Evolutionary conservation across 2,329 filamentous ascomycete genomes (phyloP), one percentile per base, ranked within the genome.

Genomic region (Juglanconis oblonga): DNA sequence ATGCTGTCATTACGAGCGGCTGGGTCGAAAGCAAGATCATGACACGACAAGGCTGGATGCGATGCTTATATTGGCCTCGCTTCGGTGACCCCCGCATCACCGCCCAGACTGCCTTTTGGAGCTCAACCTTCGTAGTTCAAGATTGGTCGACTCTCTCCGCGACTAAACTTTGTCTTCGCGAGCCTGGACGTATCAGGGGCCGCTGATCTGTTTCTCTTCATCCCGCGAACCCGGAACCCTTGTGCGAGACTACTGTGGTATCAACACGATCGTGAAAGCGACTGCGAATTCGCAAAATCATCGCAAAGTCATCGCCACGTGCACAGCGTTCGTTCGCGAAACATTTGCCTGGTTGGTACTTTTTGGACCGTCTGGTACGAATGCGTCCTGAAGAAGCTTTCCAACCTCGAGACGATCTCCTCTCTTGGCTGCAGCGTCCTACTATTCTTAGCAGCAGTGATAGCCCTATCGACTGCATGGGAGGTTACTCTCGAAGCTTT

Each of bases 401-500:
- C 17, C 11, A 47, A 17, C 44, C 44, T 47, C 24, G 11, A 47
- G 44, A 47, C 44, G 44, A 47, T 47, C 44, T 17, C 24, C 14
- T 47, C 44, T 47, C 44, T 47, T 47, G 44, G 44, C 44, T 47
- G 44, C 44, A 24, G 14, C n/a, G 17, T 47, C 11, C 14, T 47
- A 8, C 44, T 47, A n/a, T 47, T 49, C 24, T 17, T 33, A 31
- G 24, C 24, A 32, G 32, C 47, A 45, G 8, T 32, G 31, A 17
- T n/a, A 49, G 47, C 24, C 47, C 47, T 49, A 31, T 31, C 47
- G 9, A 6, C 5, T 33, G 47, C 47, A 49, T 13, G 10, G 47
- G 9, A 32, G 7, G 48, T 35, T 38, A 52, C 52, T 50, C 50
- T 60, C 58, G 47, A 52, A 52, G 52, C 24, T 17, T 60, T 60